phyloP scores from a whole-genome alignment of 1,139 yeast genomes.

The Hemisphaericaspora xylanilytica region DNA sequence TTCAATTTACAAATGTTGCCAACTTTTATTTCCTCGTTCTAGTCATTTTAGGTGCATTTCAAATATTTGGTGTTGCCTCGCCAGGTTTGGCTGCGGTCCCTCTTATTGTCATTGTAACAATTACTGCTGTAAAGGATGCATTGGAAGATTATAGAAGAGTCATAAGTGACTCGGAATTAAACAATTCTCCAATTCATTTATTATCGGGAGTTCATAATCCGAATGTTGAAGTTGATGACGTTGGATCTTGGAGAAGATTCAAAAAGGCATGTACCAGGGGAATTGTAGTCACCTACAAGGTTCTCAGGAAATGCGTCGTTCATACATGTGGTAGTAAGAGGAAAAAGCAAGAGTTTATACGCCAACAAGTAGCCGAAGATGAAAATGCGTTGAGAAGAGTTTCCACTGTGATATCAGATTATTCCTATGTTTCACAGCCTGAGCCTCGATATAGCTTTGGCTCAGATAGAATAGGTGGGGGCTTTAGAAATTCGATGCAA shows the following conservation, averaged over 20 bases:
- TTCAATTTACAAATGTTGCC: constrained; percentile 87
- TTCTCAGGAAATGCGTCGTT: constrained; percentile 23
- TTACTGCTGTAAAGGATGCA: constrained; percentile 92
- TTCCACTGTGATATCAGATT: constrained; percentile 42
- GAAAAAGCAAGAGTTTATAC: constrained; percentile 26
- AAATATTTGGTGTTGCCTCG: constrained; percentile 85
- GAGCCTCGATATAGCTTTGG: constrained; percentile 16
- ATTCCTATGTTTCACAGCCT: constrained; percentile 17
- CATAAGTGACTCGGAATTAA: constrained; percentile 75
- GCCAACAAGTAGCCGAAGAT: constrained; percentile 27
- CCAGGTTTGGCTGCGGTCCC: constrained; percentile 95
- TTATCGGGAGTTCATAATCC: constrained; percentile 68
- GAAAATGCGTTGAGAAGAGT: constrained; percentile 35
- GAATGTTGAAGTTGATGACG: constrained; percentile 69
- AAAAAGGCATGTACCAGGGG: constrained; percentile 45
- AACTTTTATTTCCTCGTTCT: constrained; percentile 80
- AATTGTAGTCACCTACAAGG: constrained; percentile 17
- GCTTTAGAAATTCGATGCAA: constrained; percentile 14
- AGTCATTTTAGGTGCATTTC: constrained; percentile 82
- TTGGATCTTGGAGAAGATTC: constrained; percentile 64
- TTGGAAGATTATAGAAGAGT: constrained; percentile 90
- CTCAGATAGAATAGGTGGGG: constrained; percentile 9
- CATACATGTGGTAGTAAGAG: constrained; percentile 29
- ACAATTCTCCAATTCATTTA: constrained; percentile 81
- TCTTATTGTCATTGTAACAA: constrained; percentile 80